Evolutionary conservation across 2,329 filamentous ascomycete species (phyloP), one percentile per base, ranked within the genome.

Genomic region (Plectosphaerella cucumerina): DNA sequence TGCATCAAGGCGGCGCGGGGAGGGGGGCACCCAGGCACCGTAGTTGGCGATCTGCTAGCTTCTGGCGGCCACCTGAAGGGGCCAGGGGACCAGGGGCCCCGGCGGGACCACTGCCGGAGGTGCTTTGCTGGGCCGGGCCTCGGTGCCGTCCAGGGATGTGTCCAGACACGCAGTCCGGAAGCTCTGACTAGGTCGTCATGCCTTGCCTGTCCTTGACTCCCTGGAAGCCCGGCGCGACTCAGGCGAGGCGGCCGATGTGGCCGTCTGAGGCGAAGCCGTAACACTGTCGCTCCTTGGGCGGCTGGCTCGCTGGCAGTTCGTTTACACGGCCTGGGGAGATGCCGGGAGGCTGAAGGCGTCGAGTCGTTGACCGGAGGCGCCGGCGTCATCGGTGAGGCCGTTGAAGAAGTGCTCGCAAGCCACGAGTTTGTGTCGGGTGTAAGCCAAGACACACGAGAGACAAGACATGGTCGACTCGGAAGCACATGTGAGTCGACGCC

Each of bases 71-170:
- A 42, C 17, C 39, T 18, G 18, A 20, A 18, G 10, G 18, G 39
- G 18, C n/a, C n/a, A 11, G 26, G 26, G 26, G 26, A 31, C 14
- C 35, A 39, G 39, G 39, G 39, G 39, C 18, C 26, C 26, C 39
- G 39, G 17, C 39, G 39, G 39, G 6, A 42, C n/a, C 39, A 42
- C 18, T 42, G 39, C 39, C 39, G 49, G 21, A 50, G 49, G 47
- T 20, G n/a, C 10, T 18, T 22, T 23, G 15, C 45, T 56, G 42
- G 5, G 17, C n/a, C 39, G 23, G 45, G 20, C 23, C 43, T 23
- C 33, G 45, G 33, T 37, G 45, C 33, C n/a, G n/a, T 47, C 37
- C 45, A 47, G 45, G 45, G 45, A 47, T 47, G 45, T n/a, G 33
- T 47, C 34, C 33, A 47, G 33, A 47, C 45, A 39, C 15, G 14